These are phyloP conservation scores for Phytophthora megakarya DNA, from an alignment of 352 stramenopile genomes.

Conservation along the genomic window DNA sequence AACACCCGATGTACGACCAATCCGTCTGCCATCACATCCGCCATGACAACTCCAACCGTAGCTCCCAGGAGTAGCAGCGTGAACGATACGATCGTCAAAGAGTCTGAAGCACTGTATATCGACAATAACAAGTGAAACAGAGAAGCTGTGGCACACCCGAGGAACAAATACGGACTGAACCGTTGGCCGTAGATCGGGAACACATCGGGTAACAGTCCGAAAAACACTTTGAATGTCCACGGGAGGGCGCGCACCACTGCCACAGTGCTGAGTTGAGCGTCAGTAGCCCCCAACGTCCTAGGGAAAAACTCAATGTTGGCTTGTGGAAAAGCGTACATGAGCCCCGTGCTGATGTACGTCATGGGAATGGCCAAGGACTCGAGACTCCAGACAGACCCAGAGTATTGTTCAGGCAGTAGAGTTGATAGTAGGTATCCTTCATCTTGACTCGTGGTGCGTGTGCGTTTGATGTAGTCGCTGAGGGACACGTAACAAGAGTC, in stretches of 20 bases:
- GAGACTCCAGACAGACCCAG: constrained; percentile 53
- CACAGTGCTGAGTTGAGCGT: constrained; percentile 78
- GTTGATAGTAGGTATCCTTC: constrained; percentile 28
- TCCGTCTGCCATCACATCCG: constrained; percentile 83
- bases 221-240: constrained; percentile 84
- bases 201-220: constrained; percentile 69
- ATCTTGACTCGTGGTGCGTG: constrained; percentile 29
- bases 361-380: constrained; percentile 70
- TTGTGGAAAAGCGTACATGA: constrained; percentile 70
- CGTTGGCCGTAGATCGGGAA: constrained; percentile 58
- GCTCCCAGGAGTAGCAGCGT: constrained; percentile 68
- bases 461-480: constrained; percentile 28
- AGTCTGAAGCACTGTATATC: constrained; percentile 32
- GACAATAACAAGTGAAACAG: constrained; percentile 62
- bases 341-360: constrained; percentile 78
- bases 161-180: constrained; percentile 80
- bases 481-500: constrained; percentile 35
- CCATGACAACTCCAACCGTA: constrained; percentile 80
- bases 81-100: constrained; percentile 64
- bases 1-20: constrained; percentile 71
- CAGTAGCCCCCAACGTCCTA: constrained; percentile 55
- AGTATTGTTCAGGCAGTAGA: constrained; percentile 26
- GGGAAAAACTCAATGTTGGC: constrained; percentile 83
- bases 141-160: constrained; percentile 63
- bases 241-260: constrained; percentile 67